Percentiles rank a stretch among this genome's conserved stretches.
These are phyloP conservation scores for Syncephalastrum monosporum DNA, from an alignment of 371 early-diverging fungal genomes.

Conservation along the genomic window DNA sequence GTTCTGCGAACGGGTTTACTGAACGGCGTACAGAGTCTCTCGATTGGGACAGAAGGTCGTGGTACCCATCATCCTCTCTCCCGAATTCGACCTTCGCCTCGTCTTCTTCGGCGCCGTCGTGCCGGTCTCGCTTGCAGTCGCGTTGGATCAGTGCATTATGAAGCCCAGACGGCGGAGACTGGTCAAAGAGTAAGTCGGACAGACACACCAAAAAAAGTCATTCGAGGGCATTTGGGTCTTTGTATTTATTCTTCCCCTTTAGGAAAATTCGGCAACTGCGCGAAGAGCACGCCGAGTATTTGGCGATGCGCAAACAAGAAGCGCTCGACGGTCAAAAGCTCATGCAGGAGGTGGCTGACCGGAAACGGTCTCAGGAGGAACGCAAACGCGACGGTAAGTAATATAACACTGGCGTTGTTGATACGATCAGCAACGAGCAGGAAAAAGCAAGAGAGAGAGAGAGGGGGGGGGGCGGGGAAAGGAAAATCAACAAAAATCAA, in stretches of 20 bases:
- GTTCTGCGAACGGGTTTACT: neutral
- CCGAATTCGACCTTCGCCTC: conserved; percentile 66
- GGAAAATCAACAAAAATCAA: neutral
- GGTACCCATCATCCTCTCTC: conserved; percentile 80
- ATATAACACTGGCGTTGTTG: too few relatives aligned
- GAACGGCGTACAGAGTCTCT: conserved; percentile 50
- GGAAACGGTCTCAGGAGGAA: conserved; percentile 69
- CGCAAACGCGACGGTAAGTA: conserved; percentile 54
- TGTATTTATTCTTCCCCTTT: neutral
- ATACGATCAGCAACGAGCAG: neutral
- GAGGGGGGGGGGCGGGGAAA: neutral
- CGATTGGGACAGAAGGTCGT: conserved; percentile 83
- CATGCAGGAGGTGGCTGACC: conserved; percentile 68
- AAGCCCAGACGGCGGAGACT: conserved; percentile 66
- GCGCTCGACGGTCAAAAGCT: conserved; percentile 77
- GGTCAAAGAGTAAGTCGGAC: conserved; percentile 55
- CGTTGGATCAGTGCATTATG: conserved; percentile 68
- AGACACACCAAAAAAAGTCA: neutral
- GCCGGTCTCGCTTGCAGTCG: conserved; percentile 64
- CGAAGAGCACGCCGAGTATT: conserved; percentile 72
- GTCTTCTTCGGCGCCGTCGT: conserved; percentile 66
- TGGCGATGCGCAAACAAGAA: conserved; percentile 71
- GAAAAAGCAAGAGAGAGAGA: neutral
- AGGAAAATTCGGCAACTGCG: conserved; percentile 75
- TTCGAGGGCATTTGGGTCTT: neutral